Base-by-base conservation (phyloP, 2,329 filamentous ascomycete species). In the Huntiella bhutanensis region DNA sequence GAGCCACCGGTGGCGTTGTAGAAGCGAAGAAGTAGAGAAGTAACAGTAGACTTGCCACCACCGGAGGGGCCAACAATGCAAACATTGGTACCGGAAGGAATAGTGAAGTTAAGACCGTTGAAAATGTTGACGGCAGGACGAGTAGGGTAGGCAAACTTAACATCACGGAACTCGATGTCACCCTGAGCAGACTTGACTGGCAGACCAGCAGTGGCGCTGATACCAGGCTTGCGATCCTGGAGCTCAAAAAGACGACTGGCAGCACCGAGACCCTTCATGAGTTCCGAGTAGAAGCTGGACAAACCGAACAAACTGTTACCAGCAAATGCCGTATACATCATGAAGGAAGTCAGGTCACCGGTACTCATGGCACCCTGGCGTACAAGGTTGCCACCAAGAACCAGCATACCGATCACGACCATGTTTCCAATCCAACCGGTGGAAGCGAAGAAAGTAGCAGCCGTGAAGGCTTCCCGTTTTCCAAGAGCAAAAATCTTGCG, bases 211-310 rank as follows among this genome's bases (percentile, higher is more conserved):
- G 92, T 98, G 15, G 87, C 77, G n/a, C 80, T 80, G 51, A 96
- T 92, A 2, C 77, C 80, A 0, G 87, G 82, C 49, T 83, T 69
- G 52, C 91, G 79, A 60, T 98, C 91, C 59, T 96, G 87, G 4
- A 98, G 72, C 58, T 98, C 91, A 57, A 98, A 98, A 1, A 98
- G 69, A 50, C 91, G 81, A 56, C 82, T 93, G n/a, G 91, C 91
- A 37, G 91, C 91, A 56, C 92, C 91, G 3, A 94, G 88, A 37
- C 92, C 92, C 62, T 98, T 98, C 91, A 98, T 98, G 51, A 98
- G 70, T 59, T 98, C 91, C 0, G 87, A 94, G 62, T 95, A 98
- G 64, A 98, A 98, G 48, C 83, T 85, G 3, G 86, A 94, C 1
- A 98, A 68, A 3, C 91, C 91, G 54, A 96, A 94, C 52, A 98